phyloP scores from a whole-genome alignment of 495 filamentous ascomycete species.

The Cercophora samala region DNA sequence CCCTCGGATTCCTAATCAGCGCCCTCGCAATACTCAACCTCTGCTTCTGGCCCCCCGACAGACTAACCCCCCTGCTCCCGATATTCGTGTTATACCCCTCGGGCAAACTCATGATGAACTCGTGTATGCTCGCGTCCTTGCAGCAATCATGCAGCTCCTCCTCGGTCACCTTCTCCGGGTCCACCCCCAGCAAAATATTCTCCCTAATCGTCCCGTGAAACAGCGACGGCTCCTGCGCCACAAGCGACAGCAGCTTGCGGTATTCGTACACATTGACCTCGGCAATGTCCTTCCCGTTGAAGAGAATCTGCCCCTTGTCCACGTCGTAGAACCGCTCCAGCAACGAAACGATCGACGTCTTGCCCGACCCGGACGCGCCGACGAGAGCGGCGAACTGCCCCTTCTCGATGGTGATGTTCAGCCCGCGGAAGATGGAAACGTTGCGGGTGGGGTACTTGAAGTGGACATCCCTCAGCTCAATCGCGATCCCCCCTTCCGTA shows the following conservation, averaged over 20 bases:
- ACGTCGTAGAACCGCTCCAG: conserved; percentile 63
- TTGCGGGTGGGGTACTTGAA: conserved; percentile 60
- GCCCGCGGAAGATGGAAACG: conserved; percentile 47
- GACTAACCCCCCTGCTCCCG: conserved; percentile 57
- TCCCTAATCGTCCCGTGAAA: conserved; percentile 56
- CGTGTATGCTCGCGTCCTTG: conserved; percentile 57
- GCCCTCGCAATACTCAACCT: conserved; percentile 72
- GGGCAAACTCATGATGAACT: conserved; percentile 60
- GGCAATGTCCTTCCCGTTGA: conserved; percentile 50
- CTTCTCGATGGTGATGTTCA: conserved; percentile 57
- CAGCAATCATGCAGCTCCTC: conserved; percentile 55
- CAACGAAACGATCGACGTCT: conserved; percentile 63
- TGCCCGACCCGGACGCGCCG: conserved; percentile 69
- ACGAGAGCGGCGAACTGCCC: conserved; percentile 69
- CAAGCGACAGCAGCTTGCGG: conserved; percentile 54
- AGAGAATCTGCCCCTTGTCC: conserved; percentile 48
- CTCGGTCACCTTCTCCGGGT: conserved; percentile 40
- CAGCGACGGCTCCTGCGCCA: conserved; percentile 61
- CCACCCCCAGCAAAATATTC: conserved; percentile 55
- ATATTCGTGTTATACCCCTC: conserved; percentile 59
- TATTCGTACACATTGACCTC: conserved; percentile 47
- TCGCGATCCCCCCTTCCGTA: conserved; percentile 46
- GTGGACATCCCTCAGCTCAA: conserved; percentile 54
- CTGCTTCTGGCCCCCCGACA: conserved; percentile 78
- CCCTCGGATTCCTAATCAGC: conserved; percentile 64